A percentile compares a stretch with the other conserved stretches of the same genome.
Conservation (phyloP, 2,329 filamentous ascomycete genomes). For the Paracamarosporium sp. region DNA sequence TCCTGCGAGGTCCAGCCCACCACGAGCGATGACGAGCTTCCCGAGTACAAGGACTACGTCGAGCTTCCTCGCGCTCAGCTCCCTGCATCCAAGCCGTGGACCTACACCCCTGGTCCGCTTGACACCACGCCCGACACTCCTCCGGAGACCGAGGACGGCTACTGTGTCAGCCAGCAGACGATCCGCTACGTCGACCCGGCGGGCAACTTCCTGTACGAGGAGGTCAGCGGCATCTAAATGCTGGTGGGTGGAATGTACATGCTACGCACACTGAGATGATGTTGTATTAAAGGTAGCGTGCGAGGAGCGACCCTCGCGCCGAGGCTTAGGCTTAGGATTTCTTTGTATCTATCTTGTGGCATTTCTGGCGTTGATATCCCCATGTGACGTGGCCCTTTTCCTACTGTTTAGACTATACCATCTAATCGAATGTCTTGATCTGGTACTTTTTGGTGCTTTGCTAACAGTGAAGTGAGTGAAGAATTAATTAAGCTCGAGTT, state of each 20-base stretch:
- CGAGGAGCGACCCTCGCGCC: too few relatives aligned
- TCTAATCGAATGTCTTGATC: neutral
- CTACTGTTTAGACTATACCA: slow-evolving; percentile 7
- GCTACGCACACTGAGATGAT: slow-evolving; percentile 4
- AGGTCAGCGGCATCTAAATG: slow-evolving; percentile 9
- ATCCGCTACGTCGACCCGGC: slow-evolving; percentile 42
- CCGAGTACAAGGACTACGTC: slow-evolving; percentile 34
- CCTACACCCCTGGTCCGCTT: slow-evolving; percentile 25
- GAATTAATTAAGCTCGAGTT: too few relatives aligned
- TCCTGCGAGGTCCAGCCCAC: slow-evolving; percentile 39
- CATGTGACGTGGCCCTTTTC: neutral
- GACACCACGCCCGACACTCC: slow-evolving; percentile 8
- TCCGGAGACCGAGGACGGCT: slow-evolving; percentile 31
- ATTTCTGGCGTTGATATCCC: slow-evolving; percentile 5
- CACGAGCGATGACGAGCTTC: slow-evolving; percentile 31
- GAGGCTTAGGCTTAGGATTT: too few relatives aligned
- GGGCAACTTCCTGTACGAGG: slow-evolving; percentile 40
- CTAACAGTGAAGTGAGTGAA: too few relatives aligned
- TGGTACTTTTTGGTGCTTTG: neutral
- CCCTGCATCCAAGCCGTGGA: slow-evolving; percentile 39
- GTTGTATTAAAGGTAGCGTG: neutral
- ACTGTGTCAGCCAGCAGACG: slow-evolving; percentile 38
- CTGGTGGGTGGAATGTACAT: neutral
- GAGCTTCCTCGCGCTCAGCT: slow-evolving; percentile 34
- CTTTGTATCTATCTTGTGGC: neutral